Evolutionary conservation across 2,329 filamentous ascomycete genomes (phyloP).

Genomic region (Fusarium drepaniforme): DNA sequence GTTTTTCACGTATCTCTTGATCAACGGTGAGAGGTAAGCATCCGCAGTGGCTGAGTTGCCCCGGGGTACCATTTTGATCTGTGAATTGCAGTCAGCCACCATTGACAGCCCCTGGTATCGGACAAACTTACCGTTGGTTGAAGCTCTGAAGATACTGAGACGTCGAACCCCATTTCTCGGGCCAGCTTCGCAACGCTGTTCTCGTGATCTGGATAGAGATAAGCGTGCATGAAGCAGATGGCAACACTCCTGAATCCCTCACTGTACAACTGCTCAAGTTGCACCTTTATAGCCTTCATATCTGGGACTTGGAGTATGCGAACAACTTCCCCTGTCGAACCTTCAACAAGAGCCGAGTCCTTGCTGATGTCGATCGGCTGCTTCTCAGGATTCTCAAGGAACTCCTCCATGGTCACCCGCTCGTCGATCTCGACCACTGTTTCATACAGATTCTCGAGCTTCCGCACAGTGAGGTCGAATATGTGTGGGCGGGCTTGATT

Average conservation of each 20-base stretch:
- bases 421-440: constrained; percentile 88
- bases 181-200: constrained; percentile 75
- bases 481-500: neutral
- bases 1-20: constrained; percentile 66
- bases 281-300: neutral
- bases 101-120: too few relatives aligned
- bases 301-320: neutral
- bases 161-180: constrained; percentile 77
- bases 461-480: constrained; percentile 68
- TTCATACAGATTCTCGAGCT: constrained; percentile 88
- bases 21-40: constrained; percentile 55
- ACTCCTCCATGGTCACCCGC: constrained; percentile 81
- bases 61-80: constrained; percentile 51
- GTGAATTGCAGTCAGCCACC: too few relatives aligned
- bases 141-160: constrained; percentile 65
- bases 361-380: neutral
- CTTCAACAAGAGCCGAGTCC: too few relatives aligned
- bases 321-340: neutral
- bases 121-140: constrained; percentile 50
- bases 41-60: constrained; percentile 55
- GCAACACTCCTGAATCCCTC: neutral
- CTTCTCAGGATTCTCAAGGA: constrained; percentile 75
- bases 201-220: neutral
- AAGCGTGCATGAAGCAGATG: neutral
- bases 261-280: neutral